Evolutionary conservation across 805 yeast species (phyloP).

Genomic region (Pichia kluyveri): DNA sequence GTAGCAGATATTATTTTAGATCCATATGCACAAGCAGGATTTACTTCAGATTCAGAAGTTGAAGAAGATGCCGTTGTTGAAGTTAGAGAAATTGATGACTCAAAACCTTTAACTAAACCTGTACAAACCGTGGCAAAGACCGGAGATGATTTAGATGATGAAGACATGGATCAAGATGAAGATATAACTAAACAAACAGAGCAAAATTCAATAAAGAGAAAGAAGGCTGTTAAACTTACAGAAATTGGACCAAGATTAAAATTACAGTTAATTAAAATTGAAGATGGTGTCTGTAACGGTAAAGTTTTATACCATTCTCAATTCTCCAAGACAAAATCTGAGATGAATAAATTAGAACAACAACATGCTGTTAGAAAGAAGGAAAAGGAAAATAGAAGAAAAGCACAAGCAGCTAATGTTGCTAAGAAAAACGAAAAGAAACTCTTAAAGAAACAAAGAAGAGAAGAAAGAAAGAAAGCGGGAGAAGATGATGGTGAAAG

Average conservation of each 20-base stretch:
- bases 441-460: constrained; percentile 63
- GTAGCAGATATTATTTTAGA: constrained; percentile 79
- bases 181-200: constrained; percentile 10
- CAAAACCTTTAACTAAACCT: constrained; percentile 17
- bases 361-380: constrained; percentile 53
- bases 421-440: constrained; percentile 65
- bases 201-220: constrained; percentile 28
- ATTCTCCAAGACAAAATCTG: constrained; percentile 53
- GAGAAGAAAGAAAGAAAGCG: constrained; percentile 30
- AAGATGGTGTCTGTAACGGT: constrained; percentile 85
- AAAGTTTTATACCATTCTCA: constrained; percentile 78
- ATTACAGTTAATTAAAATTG: constrained; percentile 72
- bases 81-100: constrained; percentile 27
- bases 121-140: background rate
- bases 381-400: constrained; percentile 62
- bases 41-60: constrained; percentile 86
- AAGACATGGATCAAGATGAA: constrained; percentile 7
- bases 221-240: constrained; percentile 83
- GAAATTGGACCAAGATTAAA: constrained; percentile 90
- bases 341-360: constrained; percentile 53
- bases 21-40: constrained; percentile 58
- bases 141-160: background rate
- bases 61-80: constrained; percentile 85
- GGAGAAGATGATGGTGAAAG: constrained; percentile 27
- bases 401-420: constrained; percentile 72